Base-by-base conservation (phyloP, 192 early-diverging fungal species). In the Backusella mclennaniae region DNA sequence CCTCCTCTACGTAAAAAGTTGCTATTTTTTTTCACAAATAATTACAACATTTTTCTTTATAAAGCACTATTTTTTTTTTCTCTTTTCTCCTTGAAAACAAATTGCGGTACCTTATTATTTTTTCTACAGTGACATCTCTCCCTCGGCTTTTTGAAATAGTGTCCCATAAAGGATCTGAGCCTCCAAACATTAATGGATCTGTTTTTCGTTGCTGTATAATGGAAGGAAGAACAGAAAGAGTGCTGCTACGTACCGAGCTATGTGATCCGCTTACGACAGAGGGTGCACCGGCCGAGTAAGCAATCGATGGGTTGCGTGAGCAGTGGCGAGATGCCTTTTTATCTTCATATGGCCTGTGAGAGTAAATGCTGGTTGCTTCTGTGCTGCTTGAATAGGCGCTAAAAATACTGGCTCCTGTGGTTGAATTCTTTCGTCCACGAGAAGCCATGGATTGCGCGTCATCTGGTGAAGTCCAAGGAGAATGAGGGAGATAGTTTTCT, bases 1-100 rank as follows among this genome's bases (percentile, higher is more conserved):
- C 81, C 81, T 38, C 77, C 77, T 33, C 77, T 74, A 38, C 77
- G 77, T n/a, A 83, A 70, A 21, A 79, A 83, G 36, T 76, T 79
- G 44, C 77, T 80, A 75, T 42, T 52, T 31, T n/a, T 35, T 59
- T 8, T 72, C 33, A 23, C 4, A 52, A 46, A 23, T 31, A 21
- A 68, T 69, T 69, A 39, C 35, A 41, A 39, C 19, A 69, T 36
- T 69, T 69, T 69, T 69, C 21, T 69, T 26, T 38, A 11, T 35
- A 36, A 69, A 49, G 19, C 6, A 8, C 33, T 33, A 33, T 69
- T 17, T 36, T n/a, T 17, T 36, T n/a, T 26, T 26, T 26, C 26
- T 26, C 41, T 11, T 36, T 69, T 38, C 39, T 69, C n/a, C 39
- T 69, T 69, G 35, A 38, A 49, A 49, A 49, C 15, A 31, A 33